A percentile compares a stretch with the other conserved stretches of the same genome.
Conservation (phyloP, 1,284 basidiomycete genomes). For the Trametes versicolor region DNA sequence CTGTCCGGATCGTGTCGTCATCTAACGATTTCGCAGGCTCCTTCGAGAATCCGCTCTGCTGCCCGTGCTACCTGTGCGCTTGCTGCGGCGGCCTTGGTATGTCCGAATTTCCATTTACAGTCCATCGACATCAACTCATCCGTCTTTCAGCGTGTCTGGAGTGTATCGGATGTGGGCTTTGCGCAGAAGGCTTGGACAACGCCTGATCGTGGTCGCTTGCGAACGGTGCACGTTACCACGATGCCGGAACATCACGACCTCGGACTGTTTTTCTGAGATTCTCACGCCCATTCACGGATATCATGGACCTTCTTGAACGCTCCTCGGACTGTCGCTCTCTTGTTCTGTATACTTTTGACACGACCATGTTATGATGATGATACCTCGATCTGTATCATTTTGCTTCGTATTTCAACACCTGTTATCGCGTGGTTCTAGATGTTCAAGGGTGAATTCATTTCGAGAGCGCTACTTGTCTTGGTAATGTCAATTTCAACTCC, state of each 20-base stretch:
- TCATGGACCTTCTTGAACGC: slow-evolving; percentile 12
- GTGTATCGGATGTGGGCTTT: slow-evolving; percentile 35
- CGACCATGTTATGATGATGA: background rate
- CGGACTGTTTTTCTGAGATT: slow-evolving; percentile 2
- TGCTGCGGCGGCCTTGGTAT: slow-evolving; percentile 36
- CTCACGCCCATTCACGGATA: slow-evolving; percentile 2
- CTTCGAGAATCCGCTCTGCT: slow-evolving; percentile 36
- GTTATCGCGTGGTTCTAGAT: too few relatives aligned
- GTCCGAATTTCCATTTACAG: background rate
- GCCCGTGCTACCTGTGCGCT: slow-evolving; percentile 36
- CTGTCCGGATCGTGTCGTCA: background rate
- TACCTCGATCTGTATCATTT: slow-evolving; percentile 3
- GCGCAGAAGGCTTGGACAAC: slow-evolving; percentile 33
- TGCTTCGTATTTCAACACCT: background rate
- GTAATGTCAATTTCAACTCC: background rate
- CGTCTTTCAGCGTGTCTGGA: slow-evolving; percentile 32
- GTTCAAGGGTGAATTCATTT: too few relatives aligned
- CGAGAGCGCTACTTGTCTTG: background rate
- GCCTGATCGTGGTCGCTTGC: slow-evolving; percentile 13
- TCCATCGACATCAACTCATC: background rate
- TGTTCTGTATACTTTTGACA: background rate
- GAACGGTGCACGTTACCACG: background rate
- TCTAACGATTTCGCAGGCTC: slow-evolving; percentile 10
- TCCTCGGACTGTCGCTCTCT: slow-evolving; percentile 1
- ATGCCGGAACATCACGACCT: slow-evolving; percentile 1